Base-by-base conservation (phyloP, 176 grass and related monocot genomes). In the Paspalum notatum region DNA sequence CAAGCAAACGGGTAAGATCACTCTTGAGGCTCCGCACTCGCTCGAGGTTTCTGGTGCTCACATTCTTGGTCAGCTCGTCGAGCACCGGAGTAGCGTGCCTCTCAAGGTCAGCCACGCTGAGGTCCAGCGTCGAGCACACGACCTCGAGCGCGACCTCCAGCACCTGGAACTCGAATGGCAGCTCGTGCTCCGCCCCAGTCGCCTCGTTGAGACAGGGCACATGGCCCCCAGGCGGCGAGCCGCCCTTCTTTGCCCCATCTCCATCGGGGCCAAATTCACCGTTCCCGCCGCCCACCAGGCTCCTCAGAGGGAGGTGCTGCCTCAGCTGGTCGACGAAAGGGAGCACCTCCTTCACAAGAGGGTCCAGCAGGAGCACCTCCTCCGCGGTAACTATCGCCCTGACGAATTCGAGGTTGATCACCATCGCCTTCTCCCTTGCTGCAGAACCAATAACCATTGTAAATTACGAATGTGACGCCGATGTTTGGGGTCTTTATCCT, bases 141-240 rank as follows among this genome's bases (percentile, higher is more conserved):
- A 82, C 67, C 83, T 95, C 96, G 0, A 95, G 86, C 5, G 90
- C 93, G 18, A 99, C 53, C 86, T 99, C 97, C 57, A 99, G 84
- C n/a, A 99, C 97, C 84, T 99, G 97, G 73, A 99, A 99, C 76
- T 99, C 97, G 56, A 99, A 99, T 1, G 97, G 93, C 63, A 99
- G 74, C 71, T 96, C 91, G 6, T 88, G 87, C 80, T 91, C 93
- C 66, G 78, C 84, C 44, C 89, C 82, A 1, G 88, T 87, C 7
- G 81, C 77, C 80, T 85, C 86, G 21, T 96, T 91, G 27, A 86
- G 50, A 68, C 66, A 58, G 9, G 84, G 62, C 50, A 74, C 40
- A 20, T 83, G 81, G 72, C 60, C 78, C 79, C 66, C 73, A 76
- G 56, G 75, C 0, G 56, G 75, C 0, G 70, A 89, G 41, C 60